A percentile compares a stretch with the other conserved stretches of the same genome.
Conservation (phyloP, 768 basidiomycete species). For the Asterophora lycoperdoides region DNA sequence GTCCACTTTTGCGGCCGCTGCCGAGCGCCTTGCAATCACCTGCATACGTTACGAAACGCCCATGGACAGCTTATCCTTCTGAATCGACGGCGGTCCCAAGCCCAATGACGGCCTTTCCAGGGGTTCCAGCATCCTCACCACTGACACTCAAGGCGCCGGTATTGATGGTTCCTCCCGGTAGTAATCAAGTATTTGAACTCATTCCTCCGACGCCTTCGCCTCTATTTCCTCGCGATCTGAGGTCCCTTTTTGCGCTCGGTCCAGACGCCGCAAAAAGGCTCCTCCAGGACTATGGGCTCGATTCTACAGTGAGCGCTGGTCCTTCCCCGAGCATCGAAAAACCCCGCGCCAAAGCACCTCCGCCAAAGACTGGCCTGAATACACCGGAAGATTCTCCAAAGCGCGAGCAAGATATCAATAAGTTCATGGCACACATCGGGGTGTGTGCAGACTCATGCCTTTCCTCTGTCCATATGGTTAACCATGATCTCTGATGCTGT, state of each 20-base stretch:
- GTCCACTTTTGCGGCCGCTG: conserved; percentile 48
- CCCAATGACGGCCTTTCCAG: conserved; percentile 27
- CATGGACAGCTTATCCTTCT: conserved; percentile 20
- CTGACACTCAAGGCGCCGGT: not conserved
- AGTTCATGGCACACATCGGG: conserved; percentile 46
- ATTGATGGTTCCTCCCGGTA: conserved; percentile 2
- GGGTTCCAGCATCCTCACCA: conserved; percentile 19
- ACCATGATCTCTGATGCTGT: not conserved
- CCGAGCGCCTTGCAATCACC: conserved; percentile 47
- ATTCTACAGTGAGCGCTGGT: conserved; percentile 18
- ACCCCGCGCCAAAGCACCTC: conserved; percentile 10
- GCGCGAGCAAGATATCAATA: conserved; percentile 33
- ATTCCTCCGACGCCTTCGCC: conserved; percentile 37
- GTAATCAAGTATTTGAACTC: conserved; percentile 13
- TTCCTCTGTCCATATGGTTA: conserved; percentile 4
- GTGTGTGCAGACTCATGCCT: conserved; percentile 30
- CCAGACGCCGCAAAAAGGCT: conserved; percentile 38
- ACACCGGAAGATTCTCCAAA: conserved; percentile 8
- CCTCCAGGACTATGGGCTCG: conserved; percentile 42
- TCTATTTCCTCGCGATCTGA: conserved; percentile 44
- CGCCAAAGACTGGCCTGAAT: conserved; percentile 6
- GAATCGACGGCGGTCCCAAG: conserved; percentile 14
- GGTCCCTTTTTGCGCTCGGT: conserved; percentile 39
- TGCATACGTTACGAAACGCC: conserved; percentile 19
- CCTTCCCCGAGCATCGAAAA: conserved; percentile 25